A percentile compares a stretch with the other conserved stretches of the same genome.
phyloP scores from a whole-genome alignment of 257 asterid genomes.

The Mitragyna speciosa region DNA sequence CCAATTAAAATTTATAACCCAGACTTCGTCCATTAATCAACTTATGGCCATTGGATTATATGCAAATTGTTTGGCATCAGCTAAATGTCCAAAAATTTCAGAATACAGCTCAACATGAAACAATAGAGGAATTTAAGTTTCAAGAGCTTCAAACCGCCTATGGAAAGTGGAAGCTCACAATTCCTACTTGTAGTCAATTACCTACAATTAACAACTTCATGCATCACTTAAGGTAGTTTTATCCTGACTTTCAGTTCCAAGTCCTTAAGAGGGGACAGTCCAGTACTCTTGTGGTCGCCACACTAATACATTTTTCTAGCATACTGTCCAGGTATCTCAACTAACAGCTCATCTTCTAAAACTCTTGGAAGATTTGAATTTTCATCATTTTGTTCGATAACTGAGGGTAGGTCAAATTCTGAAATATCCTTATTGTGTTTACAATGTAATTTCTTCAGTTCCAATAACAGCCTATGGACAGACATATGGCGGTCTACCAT shows the following conservation, averaged over 20 bases:
- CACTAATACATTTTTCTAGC: background rate
- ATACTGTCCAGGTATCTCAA: background rate
- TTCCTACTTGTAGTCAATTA: background rate
- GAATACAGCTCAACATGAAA: background rate
- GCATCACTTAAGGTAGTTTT: background rate
- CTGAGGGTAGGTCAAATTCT: no score
- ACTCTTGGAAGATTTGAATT: no score
- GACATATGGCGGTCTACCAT: no score
- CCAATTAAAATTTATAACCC: background rate
- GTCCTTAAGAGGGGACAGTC: background rate
- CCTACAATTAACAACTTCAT: background rate
- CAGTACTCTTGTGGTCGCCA: background rate
- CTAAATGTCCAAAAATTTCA: background rate
- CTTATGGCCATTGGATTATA: background rate
- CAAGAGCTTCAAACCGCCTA: background rate
- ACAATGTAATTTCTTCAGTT: no score
- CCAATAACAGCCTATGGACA: background rate
- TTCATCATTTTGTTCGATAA: no score
- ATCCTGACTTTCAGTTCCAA: background rate
- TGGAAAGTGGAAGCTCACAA: background rate
- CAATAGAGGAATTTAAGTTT: background rate
- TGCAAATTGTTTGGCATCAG: background rate
- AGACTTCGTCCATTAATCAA: background rate
- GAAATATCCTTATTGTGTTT: no score
- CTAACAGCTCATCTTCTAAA: no score